Evolutionary conservation across 257 asterid genomes (phyloP).

Genomic region (Anisodus tanguticus): DNA sequence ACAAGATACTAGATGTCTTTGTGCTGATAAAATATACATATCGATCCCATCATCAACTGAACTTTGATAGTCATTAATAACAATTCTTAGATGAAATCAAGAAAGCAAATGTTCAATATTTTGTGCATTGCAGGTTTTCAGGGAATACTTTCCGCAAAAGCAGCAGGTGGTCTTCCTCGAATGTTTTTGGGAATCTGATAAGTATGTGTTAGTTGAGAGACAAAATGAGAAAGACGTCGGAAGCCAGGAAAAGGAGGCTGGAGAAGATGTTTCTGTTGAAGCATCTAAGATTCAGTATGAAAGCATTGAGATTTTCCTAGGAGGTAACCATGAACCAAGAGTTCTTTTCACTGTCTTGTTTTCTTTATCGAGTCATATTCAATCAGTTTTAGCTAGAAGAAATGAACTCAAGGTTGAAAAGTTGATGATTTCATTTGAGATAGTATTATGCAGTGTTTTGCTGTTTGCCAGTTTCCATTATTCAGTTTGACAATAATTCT

Average conservation of each 20-base stretch:
- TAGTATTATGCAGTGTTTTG: background rate
- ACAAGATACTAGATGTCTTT: background rate
- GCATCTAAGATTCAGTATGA: slow-evolving; percentile 57
- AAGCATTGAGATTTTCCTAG: slow-evolving; percentile 70
- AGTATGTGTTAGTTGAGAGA: slow-evolving; percentile 65
- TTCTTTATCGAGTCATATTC: slow-evolving; percentile 4
- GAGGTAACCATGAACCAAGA: slow-evolving; percentile 54
- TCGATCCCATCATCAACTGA: background rate
- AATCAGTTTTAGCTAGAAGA: background rate
- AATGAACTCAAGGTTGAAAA: background rate
- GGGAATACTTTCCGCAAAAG: slow-evolving; percentile 79
- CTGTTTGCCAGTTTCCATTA: background rate
- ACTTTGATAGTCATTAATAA: slow-evolving; percentile 3
- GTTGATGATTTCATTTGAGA: background rate
- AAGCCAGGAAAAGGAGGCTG: slow-evolving; percentile 45
- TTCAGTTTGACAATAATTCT: background rate
- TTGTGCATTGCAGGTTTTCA: slow-evolving; percentile 57
- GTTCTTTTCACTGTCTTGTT: background rate
- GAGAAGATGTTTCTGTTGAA: slow-evolving; percentile 37
- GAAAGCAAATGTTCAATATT: slow-evolving; percentile 13
- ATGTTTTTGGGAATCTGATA: slow-evolving; percentile 76
- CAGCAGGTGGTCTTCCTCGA: slow-evolving; percentile 56
- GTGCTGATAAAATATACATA: background rate
- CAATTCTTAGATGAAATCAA: slow-evolving; percentile 8
- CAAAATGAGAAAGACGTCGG: slow-evolving; percentile 45